A percentile compares a stretch with the other conserved stretches of the same genome.
phyloP scores from a whole-genome alignment of 2,329 filamentous ascomycete genomes.

The Phyllosticta ampelicida region DNA sequence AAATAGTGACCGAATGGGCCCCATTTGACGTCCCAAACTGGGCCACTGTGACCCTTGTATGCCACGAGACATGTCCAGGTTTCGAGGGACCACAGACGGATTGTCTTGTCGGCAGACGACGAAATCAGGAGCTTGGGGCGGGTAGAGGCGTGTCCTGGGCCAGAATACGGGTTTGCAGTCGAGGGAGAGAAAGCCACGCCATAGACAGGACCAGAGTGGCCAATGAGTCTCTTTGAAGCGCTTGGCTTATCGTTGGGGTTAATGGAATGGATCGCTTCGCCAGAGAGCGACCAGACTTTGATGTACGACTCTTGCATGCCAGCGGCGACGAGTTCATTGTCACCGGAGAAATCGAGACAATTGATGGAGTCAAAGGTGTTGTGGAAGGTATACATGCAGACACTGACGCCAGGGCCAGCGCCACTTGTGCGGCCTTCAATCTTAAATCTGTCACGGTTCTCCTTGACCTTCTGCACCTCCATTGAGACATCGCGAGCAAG shows the following conservation, averaged over 20 bases:
- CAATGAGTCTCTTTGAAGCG: constrained; percentile 68
- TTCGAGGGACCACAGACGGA: constrained; percentile 88
- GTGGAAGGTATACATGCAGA: constrained; percentile 98
- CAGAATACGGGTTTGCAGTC: constrained; percentile 38
- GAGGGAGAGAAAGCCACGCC: constrained; percentile 79
- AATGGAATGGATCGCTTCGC: constrained; percentile 54
- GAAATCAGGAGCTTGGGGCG: constrained; percentile 72
- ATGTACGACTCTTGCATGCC: constrained; percentile 94
- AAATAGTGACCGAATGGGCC: constrained; percentile 95
- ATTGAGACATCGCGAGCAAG: constrained; percentile 82
- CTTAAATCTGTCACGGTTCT: constrained; percentile 83
- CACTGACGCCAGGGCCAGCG: constrained; percentile 69
- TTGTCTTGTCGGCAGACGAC: constrained; percentile 72
- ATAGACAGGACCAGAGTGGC: constrained; percentile 84
- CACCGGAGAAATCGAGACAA: constrained; percentile 92
- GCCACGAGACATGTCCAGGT: constrained; percentile 86
- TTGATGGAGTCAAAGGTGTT: constrained; percentile 86
- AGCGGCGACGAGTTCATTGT: constrained; percentile 74
- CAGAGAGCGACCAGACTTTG: constrained; percentile 84
- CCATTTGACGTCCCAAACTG: constrained; percentile 82
- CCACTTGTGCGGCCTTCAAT: constrained; percentile 79
- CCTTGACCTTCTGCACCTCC: constrained; percentile 87
- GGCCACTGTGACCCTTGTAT: constrained; percentile 86
- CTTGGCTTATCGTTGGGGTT: constrained; percentile 27
- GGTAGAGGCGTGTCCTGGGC: constrained; percentile 36